phyloP scores from a whole-genome alignment of 192 early-diverging fungal genomes.

The Rhizoclosmatium globosum region DNA sequence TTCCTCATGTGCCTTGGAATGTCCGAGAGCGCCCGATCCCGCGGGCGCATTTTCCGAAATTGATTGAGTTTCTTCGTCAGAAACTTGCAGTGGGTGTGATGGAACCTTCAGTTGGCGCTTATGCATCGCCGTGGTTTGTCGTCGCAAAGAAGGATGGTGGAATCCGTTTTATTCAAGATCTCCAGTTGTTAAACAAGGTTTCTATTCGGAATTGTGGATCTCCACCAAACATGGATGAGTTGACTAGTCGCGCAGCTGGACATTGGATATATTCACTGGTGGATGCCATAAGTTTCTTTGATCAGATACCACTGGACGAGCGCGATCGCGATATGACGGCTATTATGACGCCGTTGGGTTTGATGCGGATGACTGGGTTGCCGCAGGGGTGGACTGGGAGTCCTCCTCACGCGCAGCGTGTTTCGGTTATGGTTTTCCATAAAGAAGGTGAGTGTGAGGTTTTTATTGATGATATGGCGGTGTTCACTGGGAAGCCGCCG shows the following conservation, averaged over 20 bases:
- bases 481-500: neutral
- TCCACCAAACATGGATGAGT: conserved; percentile 12
- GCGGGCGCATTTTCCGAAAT: neutral
- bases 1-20: conserved; percentile 7
- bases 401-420: neutral
- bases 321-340: neutral
- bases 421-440: neutral
- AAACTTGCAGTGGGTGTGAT: neutral
- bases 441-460: neutral
- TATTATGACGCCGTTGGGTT: neutral
- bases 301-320: neutral
- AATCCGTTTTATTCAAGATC: neutral
- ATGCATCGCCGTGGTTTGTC: conserved; percentile 3
- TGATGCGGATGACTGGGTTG: neutral
- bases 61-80: neutral
- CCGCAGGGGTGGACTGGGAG: neutral
- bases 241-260: neutral
- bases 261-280: neutral
- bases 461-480: neutral
- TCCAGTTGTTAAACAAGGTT: conserved; percentile 6
- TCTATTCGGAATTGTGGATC: neutral
- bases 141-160: conserved; percentile 1
- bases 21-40: neutral
- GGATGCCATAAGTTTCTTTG: neutral
- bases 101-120: neutral